Base-by-base conservation (phyloP, 352 stramenopile species). In the Phytopythium delawarense region DNA sequence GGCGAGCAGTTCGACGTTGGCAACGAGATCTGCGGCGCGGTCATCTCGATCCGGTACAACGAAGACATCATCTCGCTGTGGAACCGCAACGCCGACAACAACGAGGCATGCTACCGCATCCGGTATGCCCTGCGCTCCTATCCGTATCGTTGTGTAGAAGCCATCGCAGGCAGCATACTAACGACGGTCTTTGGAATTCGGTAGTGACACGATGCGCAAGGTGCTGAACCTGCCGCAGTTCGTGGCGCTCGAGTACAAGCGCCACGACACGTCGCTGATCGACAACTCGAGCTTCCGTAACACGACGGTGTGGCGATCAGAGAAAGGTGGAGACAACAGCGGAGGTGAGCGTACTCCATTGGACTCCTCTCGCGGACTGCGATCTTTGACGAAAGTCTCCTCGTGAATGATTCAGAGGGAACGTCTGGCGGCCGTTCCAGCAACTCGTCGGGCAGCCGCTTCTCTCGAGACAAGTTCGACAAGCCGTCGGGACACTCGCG, bases 31-130 rank as follows among this genome's bases (percentile, higher is more conserved):
- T 97, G 88, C 53, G 90, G 90, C 12, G 89, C 89, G 50, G 89
- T 97, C 49, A 90, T 97, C 61, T 96, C 88, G 34, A 87, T 97
- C 37, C 90, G 91, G 20, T 94, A 93, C 71, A 96, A 92, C 63
- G 92, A 98, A 73, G 92, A 98, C 70, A 93, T 98, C 65, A 96
- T 98, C 56, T 97, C 90, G 58, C 84, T 98, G 30, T 98, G 92
- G 92, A 98, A 98, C 75, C 87, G 90, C 58, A 97, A 96, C 63
- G 88, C 92, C 44, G 89, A 97, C 72, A 97, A 98, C 76, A 91
- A 85, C 56, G 89, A 96, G 63, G 86, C 89, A 21, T 90, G 86
- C 66, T 89, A 88, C 53, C 84, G 79, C 54, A 95, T 95, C 58
- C 81, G 84, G 81, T 91, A 69, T 54, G 63, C 32, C 4, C n/a